Conservation (phyloP, 2,329 filamentous ascomycete genomes). For the Aureobasidium sp. region DNA sequence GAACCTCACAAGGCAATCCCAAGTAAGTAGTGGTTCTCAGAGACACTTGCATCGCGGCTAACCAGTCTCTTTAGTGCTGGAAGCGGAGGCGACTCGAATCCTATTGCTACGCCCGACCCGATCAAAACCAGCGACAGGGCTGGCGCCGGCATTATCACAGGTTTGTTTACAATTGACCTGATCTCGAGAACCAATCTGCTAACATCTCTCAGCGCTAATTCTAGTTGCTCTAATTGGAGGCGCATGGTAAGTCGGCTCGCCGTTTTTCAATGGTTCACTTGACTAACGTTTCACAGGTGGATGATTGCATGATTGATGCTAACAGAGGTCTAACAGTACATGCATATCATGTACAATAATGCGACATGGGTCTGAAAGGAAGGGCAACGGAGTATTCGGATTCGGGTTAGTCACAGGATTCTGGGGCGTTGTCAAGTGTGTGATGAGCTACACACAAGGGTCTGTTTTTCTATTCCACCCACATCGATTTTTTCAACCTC, state of each 20-base stretch:
- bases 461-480: background rate
- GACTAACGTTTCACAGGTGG: slow-evolving; percentile 1
- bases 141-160: slow-evolving; percentile 59
- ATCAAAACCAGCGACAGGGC: slow-evolving; percentile 55
- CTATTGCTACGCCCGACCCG: slow-evolving; percentile 22
- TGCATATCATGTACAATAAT: slow-evolving; percentile 1
- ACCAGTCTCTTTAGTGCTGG: slow-evolving; percentile 24
- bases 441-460: background rate
- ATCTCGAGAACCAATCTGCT: background rate
- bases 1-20: slow-evolving; percentile 41
- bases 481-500: background rate
- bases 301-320: slow-evolving; percentile 4
- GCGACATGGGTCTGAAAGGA: background rate
- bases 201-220: slow-evolving; percentile 33
- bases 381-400: background rate
- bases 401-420: background rate
- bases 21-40: slow-evolving; percentile 21
- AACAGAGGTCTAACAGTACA: background rate
- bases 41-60: slow-evolving; percentile 23
- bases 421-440: background rate
- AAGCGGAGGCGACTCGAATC: slow-evolving; percentile 22
- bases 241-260: slow-evolving; percentile 18
- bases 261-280: background rate
- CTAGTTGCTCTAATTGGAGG: slow-evolving; percentile 47
- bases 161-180: background rate